These are phyloP conservation scores for Discostella stelligeroides DNA, from an alignment of 108 stramenopile genomes.

Conservation along the genomic window DNA sequence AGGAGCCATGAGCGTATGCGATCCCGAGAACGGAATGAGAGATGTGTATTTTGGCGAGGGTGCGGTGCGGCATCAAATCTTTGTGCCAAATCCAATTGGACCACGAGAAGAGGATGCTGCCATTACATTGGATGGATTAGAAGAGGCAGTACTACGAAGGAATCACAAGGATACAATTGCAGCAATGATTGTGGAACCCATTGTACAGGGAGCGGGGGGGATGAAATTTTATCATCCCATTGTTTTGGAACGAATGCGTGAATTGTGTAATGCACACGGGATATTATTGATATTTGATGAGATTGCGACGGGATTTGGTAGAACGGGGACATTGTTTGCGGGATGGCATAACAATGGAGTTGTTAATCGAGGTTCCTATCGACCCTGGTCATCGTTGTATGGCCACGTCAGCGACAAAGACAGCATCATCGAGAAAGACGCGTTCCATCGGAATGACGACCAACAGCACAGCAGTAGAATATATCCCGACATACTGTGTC, in stretches of 20 bases:
- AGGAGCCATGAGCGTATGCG: slow-evolving; percentile 90
- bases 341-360: slow-evolving; percentile 50
- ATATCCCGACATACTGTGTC: slow-evolving; percentile 81
- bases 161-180: slow-evolving; percentile 66
- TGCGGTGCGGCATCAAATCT: slow-evolving; percentile 52
- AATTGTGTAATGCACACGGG: slow-evolving; percentile 73
- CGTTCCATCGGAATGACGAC: slow-evolving; percentile 7
- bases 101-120: slow-evolving; percentile 33
- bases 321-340: slow-evolving; percentile 85
- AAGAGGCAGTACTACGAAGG: slow-evolving; percentile 37
- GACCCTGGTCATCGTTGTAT: slow-evolving; percentile 45
- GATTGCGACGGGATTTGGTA: slow-evolving; percentile 90
- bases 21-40: slow-evolving; percentile 88
- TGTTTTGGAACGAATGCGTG: slow-evolving; percentile 57
- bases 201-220: slow-evolving; percentile 91
- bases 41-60: slow-evolving; percentile 59
- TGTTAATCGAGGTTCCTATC: slow-evolving; percentile 34
- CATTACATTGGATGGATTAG: slow-evolving; percentile 45
- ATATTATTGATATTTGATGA: slow-evolving; percentile 89
- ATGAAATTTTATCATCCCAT: slow-evolving; percentile 84
- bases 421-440: slow-evolving; percentile 5
- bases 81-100: slow-evolving; percentile 56
- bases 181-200: slow-evolving; percentile 90
- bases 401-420: slow-evolving; percentile 4
- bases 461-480: slow-evolving; percentile 19